Evolutionary conservation across 768 basidiomycete species (phyloP), one percentile per base, ranked within the genome.

Genomic region (Xerocomus spinulosus): DNA sequence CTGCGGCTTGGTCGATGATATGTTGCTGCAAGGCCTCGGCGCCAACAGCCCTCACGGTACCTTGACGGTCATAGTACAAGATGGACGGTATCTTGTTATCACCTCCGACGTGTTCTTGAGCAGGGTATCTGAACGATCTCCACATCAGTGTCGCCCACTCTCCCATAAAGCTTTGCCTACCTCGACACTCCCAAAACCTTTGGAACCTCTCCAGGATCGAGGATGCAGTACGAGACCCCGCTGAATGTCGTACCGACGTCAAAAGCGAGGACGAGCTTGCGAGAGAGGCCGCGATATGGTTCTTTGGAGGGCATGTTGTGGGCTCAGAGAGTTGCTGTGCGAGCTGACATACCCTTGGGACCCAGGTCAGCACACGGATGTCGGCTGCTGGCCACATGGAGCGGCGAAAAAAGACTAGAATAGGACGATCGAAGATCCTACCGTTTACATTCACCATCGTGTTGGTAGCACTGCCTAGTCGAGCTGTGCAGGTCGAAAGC

Each of bases 171-270:
- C 18, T 4, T 13, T n/a, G 1, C 57, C 40, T 20, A 68, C 71
- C 51, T 66, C 9, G 54, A 41, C 20, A 64, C 64, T 2, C 58
- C 54, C 5, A 20, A 38, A 15, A 72, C 62, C 24, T 55, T 53
- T 14, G 70, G 66, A 12, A 63, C 51, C 34, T 63, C 58, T 0
- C 68, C 68, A 10, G 69, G 68, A 44, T 70, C 64, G 6, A 70
- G 61, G 36, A 70, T 56, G 36, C 62, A 66, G 37, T 66, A 68
- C 0, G 65, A 67, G 35, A 71, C 63, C 0, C 73, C 73, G 28
- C 71, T 73, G 42, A 63, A 74, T 3, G 72, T 74, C 1, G 72
- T 75, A n/a, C 73, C 73, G 2, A 74, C 66, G 51, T 74, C 73
- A 36, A 75, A 72, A 13, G 72, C 73, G 13, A 75, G 53, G 1